These are phyloP conservation scores for Phytophthora cajani DNA, from an alignment of 352 stramenopile genomes.

Conservation along the genomic window DNA sequence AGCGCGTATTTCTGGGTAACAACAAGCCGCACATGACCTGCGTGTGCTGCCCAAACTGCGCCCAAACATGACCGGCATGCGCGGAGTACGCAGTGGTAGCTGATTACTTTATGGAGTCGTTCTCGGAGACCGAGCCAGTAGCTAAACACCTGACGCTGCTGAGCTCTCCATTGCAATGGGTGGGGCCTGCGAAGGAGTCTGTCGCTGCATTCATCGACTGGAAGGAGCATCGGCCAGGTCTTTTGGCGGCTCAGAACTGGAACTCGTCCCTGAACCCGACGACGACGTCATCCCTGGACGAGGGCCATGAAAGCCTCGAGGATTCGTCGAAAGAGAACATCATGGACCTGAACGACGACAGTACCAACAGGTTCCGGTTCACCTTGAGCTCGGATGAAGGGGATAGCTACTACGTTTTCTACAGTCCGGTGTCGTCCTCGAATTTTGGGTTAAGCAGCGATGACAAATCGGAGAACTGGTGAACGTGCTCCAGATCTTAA, in stretches of 20 bases:
- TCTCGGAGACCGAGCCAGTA: background rate
- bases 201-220: constrained; percentile 10
- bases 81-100: constrained; percentile 30
- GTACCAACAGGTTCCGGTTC: constrained; percentile 12
- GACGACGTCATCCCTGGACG: constrained; percentile 21
- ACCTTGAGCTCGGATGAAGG: constrained; percentile 19
- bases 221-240: constrained; percentile 19
- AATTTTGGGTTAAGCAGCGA: constrained; percentile 1
- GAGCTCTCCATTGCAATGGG: background rate
- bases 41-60: constrained; percentile 39
- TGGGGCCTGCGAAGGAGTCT: background rate
- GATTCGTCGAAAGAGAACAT: constrained; percentile 19
- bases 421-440: constrained; percentile 17
- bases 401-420: constrained; percentile 26
- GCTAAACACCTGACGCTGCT: constrained; percentile 5
- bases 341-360: constrained; percentile 25
- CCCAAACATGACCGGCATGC: constrained; percentile 32
- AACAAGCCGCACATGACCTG: constrained; percentile 19
- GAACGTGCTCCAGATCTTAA: background rate
- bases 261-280: constrained; percentile 26
- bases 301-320: constrained; percentile 4
- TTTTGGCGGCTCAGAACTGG: constrained; percentile 3
- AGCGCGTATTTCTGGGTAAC: constrained; percentile 41
- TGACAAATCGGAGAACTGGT: background rate
- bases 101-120: constrained; percentile 27